Percentiles rank a stretch among this genome's conserved stretches.
Evolutionary conservation across 305 asterid genomes (phyloP).

Genomic region (Plantago rigida): DNA sequence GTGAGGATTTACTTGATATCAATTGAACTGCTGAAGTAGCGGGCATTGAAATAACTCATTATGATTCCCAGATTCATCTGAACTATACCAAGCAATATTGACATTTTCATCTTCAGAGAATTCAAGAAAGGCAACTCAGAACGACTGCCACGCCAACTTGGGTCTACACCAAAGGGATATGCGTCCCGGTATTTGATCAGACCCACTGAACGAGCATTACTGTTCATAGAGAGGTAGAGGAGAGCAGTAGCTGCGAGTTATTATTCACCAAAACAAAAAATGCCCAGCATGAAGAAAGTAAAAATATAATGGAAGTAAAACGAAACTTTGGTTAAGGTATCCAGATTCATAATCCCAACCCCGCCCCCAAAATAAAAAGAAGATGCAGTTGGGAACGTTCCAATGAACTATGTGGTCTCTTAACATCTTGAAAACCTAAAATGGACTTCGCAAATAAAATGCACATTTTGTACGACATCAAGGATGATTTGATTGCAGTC

Average conservation of each 20-base stretch:
- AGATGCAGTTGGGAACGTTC: no score
- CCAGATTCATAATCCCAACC: no score
- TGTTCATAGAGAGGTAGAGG: constrained; percentile 37
- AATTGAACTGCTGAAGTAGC: constrained; percentile 56
- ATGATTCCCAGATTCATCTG: constrained; percentile 93
- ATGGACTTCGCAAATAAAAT: not conserved
- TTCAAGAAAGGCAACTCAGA: constrained; percentile 94
- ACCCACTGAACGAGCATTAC: constrained; percentile 67
- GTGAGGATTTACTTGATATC: constrained; percentile 61
- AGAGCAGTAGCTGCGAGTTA: constrained; percentile 18
- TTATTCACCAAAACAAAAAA: constrained; percentile 16
- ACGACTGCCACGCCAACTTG: constrained; percentile 98
- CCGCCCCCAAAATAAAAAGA: no score
- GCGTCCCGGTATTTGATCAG: constrained; percentile 60
- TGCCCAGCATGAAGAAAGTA: not conserved
- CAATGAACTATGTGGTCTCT: no score
- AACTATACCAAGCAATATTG: constrained; percentile 75
- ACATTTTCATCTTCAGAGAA: constrained; percentile 95
- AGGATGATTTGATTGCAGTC: constrained; percentile 14
- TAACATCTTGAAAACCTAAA: no score
- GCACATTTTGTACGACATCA: not conserved
- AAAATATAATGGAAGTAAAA: no score
- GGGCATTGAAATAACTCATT: constrained; percentile 80
- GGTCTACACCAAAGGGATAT: constrained; percentile 97
- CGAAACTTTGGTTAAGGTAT: no score